Base-by-base conservation (phyloP, 257 asterid genomes). In the Plantago ovata region DNA sequence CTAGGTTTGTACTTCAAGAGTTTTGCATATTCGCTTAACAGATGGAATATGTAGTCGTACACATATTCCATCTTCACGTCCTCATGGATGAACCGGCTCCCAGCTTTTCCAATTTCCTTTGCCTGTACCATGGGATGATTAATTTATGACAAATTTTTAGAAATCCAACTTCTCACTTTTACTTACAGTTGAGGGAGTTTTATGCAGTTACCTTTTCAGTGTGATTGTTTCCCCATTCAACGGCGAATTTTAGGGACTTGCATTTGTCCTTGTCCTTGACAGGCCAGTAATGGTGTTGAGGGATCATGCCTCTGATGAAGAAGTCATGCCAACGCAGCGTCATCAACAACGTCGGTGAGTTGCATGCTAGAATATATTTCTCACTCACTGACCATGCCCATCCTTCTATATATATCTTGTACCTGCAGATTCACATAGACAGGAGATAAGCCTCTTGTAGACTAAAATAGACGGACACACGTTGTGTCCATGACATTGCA, bases 301-400 rank as follows among this genome's bases (percentile, higher is more conserved):
- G 96, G 36, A 75, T 47, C 89, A 91, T 74, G 50, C 89, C 87
- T 69, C 98, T 76, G 41, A 65, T 58, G 84, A 87, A 85, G 75
- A 91, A 91, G 74, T 91, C 98, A 16, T 91, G 56, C 79, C 68
- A 87, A 14, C 81, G 89, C 15, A 58, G 92, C 0, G 84, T 83
- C 64, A 87, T 53, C n/a, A 79, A 72, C 74, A 91, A 66, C 13
- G 86, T 78, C 1, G 96, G 89, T 0, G 98, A 91, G 59, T 91
- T 59, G 40, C 98, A 91, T 4, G 96, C 98, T 2, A 91, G 68
- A 22, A 91, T 91, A 24, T 87, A 91, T 46, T 91, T 91, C 48
- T 91, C 92, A 23, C 98, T 91, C 56, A 85, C 96, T 0, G 98
- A 87, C 95, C 96, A 87, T 3, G 83, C 95, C 73, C 72, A 78